Evolutionary conservation across 164 flowering plant genomes (phyloP), one percentile per base, ranked within the genome.

Genomic region (Chimonanthus salicifolius): DNA sequence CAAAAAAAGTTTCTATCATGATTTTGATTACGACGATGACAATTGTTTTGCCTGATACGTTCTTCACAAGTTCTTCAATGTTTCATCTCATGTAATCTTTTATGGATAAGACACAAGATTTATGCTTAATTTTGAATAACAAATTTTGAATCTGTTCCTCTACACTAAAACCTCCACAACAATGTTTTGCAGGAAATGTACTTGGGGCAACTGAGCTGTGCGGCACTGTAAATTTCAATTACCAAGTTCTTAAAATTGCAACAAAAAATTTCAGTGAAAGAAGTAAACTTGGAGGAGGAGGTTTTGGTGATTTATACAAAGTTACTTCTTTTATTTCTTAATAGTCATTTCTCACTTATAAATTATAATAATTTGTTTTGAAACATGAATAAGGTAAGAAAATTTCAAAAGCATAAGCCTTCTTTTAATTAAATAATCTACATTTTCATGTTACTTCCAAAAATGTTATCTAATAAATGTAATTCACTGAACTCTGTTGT

Each of bases 251-350:
- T 74, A 80, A 71, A 69, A 47, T 78, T 49, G 87, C 92, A 46
- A 85, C 92, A 11, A 75, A 69, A 47, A 79, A 78, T 62, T 88
- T 88, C 54, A 80, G 82, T 49, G 86, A 77, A 71, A 84, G 80
- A 50, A 82, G 81, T 51, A 88, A 83, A 76, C 80, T 88, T 33
- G 33, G 33, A 33, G 33, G 33, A 33, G 33, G 33, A 33, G 33
- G 33, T 33, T 33, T 33, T 33, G 87, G 88, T 33, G 85, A 82
- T 72, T 88, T 87, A 44, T 88, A 83, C 81, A 87, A 85, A 90
- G 92, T 86, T 71, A 6, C 18, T 9, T 9, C 47, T 65, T 65
- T 16, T 33, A 44, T 65, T 65, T 3, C 6, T 6, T 16, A 1
- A 1, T 60, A 16, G 21, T 16, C 20, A 3, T 16, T 3, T 62